Conservation (phyloP, 176 grass and related monocot genomes). For the Oryza australiensis region DNA sequence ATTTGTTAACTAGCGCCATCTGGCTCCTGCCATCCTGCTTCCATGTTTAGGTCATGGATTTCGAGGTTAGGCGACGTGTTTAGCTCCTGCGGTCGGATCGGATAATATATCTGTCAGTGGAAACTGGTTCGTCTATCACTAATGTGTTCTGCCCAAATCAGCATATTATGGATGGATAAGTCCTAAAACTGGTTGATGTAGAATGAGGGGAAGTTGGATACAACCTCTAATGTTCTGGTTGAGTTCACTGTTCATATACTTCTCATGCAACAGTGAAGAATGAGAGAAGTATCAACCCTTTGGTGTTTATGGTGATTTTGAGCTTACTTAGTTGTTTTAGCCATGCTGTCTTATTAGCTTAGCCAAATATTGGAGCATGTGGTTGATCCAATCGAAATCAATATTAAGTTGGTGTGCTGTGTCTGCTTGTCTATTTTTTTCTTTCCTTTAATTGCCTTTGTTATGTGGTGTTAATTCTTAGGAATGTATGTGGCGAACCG, state of each 20-base stretch:
- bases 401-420: not conserved
- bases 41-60: not conserved
- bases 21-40: not conserved
- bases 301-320: not conserved
- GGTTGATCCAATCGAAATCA: not conserved
- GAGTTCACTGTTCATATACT: not conserved
- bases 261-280: not conserved
- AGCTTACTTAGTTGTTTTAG: not conserved
- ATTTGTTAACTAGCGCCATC: not conserved
- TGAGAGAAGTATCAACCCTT: not conserved
- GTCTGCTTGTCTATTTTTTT: not conserved
- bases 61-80: not conserved
- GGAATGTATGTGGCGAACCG: constrained; percentile 92
- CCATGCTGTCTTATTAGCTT: not conserved
- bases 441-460: not conserved
- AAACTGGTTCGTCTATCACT: not conserved
- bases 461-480: constrained; percentile 30
- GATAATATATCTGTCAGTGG: not conserved
- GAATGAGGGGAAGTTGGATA: not conserved
- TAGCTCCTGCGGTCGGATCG: not conserved
- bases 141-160: not conserved
- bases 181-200: not conserved
- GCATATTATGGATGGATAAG: not conserved
- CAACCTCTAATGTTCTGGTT: not conserved
- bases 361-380: not conserved